phyloP scores from a whole-genome alignment of 2,329 filamentous ascomycete species.

The Lachnellula arida region DNA sequence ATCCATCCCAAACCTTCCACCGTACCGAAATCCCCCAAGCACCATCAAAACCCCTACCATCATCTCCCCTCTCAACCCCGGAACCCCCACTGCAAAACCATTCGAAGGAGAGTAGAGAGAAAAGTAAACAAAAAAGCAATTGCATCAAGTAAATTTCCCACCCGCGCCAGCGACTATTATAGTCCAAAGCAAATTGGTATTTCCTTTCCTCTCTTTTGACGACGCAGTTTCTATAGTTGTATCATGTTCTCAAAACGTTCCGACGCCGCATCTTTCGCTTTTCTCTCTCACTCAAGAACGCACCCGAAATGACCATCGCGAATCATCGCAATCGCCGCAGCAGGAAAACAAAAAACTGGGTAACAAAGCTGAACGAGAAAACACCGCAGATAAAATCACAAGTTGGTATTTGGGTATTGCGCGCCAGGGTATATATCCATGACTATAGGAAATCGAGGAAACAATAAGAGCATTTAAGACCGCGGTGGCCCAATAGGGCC shows the following conservation, averaged over 20 bases:
- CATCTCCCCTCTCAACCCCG: conserved; percentile 5
- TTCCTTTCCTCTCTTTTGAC: conserved; percentile 25
- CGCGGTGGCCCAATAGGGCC: conserved; percentile 85
- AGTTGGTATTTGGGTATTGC: conserved; percentile 32
- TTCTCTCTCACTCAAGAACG: conserved; percentile 16
- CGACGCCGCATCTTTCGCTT: conserved; percentile 21
- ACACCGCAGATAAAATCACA: conserved; percentile 25
- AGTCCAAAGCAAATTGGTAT: conserved; percentile 32
- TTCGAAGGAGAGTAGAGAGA: conserved; percentile 12
- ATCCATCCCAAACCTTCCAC: conserved; percentile 1
- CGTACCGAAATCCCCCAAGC: background rate
- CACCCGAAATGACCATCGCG: background rate
- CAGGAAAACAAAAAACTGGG: conserved; percentile 12
- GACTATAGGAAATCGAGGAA: conserved; percentile 29
- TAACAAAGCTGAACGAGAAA: conserved; percentile 20
- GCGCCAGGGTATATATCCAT: conserved; percentile 35
- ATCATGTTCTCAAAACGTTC: conserved; percentile 15
- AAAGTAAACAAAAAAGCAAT: conserved; percentile 1
- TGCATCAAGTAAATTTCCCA: conserved; percentile 7
- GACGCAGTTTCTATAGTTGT: conserved; percentile 27
- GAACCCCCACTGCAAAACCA: conserved; percentile 2
- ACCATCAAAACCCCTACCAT: conserved; percentile 2
- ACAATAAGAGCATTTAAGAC: conserved; percentile 41
- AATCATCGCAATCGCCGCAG: conserved; percentile 1
- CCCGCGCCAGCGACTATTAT: conserved; percentile 14